phyloP scores from a whole-genome alignment of 148 eudicot species.

The Diospyros kaki region DNA sequence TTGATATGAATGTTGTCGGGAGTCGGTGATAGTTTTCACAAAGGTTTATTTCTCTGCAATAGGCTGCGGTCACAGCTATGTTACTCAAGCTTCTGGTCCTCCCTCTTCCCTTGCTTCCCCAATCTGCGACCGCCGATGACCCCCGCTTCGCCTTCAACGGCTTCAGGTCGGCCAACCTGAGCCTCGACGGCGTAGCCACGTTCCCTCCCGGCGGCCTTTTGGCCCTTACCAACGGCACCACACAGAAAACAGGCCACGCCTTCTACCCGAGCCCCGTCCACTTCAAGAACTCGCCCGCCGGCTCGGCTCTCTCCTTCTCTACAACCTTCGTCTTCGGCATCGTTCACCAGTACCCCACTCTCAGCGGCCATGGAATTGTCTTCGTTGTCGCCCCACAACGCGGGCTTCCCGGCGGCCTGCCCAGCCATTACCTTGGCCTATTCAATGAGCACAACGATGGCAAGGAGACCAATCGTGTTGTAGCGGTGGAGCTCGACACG shows the following conservation, averaged over 20 bases:
- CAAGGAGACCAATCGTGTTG: slow-evolving; percentile 3
- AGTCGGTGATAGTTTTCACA: too few species aligned
- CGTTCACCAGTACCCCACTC: background rate
- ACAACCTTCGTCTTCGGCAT: slow-evolving; percentile 13
- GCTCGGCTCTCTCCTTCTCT: slow-evolving; percentile 7
- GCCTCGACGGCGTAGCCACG: slow-evolving; percentile 11
- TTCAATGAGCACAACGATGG: slow-evolving; percentile 10
- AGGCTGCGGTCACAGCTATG: too few species aligned
- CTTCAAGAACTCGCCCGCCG: slow-evolving; percentile 9
- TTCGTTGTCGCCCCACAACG: slow-evolving; percentile 10
- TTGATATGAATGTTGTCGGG: too few species aligned
- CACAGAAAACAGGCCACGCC: slow-evolving; percentile 8
- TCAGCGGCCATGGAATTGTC: slow-evolving; percentile 14
- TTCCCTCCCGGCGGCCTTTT: slow-evolving; percentile 10
- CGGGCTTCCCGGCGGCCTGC: slow-evolving; percentile 4
- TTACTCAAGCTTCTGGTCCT: too few species aligned
- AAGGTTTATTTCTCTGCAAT: too few species aligned
- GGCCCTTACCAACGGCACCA: slow-evolving; percentile 12
- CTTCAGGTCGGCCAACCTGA: background rate
- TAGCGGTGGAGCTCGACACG: slow-evolving; percentile 16
- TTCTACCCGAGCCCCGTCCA: slow-evolving; percentile 5
- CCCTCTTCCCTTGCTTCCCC: too few species aligned
- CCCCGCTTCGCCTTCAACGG: too few species aligned
- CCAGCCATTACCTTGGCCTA: slow-evolving; percentile 13
- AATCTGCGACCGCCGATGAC: too few species aligned